These are phyloP conservation scores for Paraglomus brasilianum DNA, from an alignment of 192 early-diverging fungal genomes.

Conservation along the genomic window DNA sequence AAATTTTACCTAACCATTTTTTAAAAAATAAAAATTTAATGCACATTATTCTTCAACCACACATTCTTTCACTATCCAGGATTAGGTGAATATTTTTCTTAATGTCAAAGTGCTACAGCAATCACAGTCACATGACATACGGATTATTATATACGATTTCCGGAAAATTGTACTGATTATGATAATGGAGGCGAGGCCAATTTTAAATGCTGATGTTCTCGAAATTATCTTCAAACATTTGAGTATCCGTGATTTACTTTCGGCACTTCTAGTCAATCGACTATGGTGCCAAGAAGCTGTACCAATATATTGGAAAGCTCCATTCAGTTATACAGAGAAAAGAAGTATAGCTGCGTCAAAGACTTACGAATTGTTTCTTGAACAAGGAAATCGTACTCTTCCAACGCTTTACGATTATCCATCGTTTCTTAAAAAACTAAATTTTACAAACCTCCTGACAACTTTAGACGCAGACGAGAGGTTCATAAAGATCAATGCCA, in stretches of 20 bases:
- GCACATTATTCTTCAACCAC: too few species aligned
- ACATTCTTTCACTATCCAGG: too few species aligned
- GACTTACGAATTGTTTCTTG: conserved; percentile 20
- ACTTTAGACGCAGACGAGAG: neutral
- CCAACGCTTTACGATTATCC: conserved; percentile 21
- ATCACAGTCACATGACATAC: too few species aligned
- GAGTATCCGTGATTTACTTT: conserved; percentile 19
- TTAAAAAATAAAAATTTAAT: too few species aligned
- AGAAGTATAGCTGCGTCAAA: conserved; percentile 15
- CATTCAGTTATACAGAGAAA: conserved; percentile 26
- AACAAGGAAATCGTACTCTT: neutral
- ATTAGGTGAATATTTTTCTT: too few species aligned
- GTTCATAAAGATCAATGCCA: neutral
- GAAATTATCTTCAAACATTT: conserved; percentile 5
- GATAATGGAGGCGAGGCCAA: too few species aligned
- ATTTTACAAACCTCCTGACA: conserved; percentile 17
- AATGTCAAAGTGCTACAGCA: too few species aligned
- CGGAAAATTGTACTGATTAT: too few species aligned
- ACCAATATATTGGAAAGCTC: conserved; percentile 30
- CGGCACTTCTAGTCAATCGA: conserved; percentile 25
- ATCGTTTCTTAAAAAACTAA: conserved; percentile 25
- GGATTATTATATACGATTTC: too few species aligned
- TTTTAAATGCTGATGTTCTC: too few species aligned
- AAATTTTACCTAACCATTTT: too few species aligned
- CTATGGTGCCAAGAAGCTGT: conserved; percentile 15